Base-by-base conservation (phyloP, 257 asterid species). In the Hygrophila difformis region DNA sequence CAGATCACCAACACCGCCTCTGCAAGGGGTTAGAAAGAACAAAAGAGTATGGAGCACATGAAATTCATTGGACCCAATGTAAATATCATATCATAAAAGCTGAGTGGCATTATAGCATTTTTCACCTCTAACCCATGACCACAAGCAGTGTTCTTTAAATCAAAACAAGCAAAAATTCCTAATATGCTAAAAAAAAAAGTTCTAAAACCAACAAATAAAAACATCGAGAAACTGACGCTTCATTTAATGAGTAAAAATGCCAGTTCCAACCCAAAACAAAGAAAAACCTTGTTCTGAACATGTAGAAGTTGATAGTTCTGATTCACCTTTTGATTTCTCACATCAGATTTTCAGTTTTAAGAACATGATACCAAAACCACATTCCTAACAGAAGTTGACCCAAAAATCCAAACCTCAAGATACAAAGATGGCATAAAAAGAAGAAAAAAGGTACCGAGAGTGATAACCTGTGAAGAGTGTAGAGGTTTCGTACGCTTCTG, bases 401-500 rank as follows among this genome's bases (percentile, higher is more conserved):
- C n/a, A n/a, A n/a, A n/a, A n/a, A n/a, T n/a, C n/a, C n/a, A n/a
- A n/a, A n/a, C n/a, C n/a, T n/a, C n/a, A n/a, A n/a, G n/a, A n/a
- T n/a, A n/a, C n/a, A n/a, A n/a, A n/a, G n/a, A 9, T 29, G 59
- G 34, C 44, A 19, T 14, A 54, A 18, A 13, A 45, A 28, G 19
- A 59, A 26, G 26, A 8, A 21, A 38, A 26, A 47, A 14, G 16
- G 19, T 14, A 38, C 8, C 15, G 13, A 52, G 24, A 42, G 22
- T 22, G 45, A 28, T 57, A 51, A 87, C 97, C 97, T 87, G 62
- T 87, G 97, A 67, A 87, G 97, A 60, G 68, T 77, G 69, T 88
- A 84, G n/a, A 74, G 93, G 66, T 84, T 88, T 39, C 94, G 94
- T 17, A 84, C 92, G 55, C 81, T 81, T 69, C 73, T 76, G 65